Evolutionary conservation across 305 asterid species (phyloP).

Genomic region (Fraxinus sp.): DNA sequence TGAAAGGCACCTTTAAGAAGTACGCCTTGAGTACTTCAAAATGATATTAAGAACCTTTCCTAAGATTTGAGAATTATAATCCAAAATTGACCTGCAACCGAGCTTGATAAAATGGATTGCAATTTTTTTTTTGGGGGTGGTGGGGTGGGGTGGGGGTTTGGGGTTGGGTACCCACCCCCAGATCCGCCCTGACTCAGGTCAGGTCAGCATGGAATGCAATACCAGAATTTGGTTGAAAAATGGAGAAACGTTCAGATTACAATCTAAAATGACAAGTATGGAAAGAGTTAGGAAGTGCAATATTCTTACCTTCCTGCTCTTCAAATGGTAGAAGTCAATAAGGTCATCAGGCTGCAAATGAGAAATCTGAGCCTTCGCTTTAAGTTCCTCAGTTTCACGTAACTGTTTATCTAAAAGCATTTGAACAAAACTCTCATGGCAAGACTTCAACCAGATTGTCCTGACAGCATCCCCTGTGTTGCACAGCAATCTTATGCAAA

Average conservation of each 20-base stretch:
- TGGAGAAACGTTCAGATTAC: background rate
- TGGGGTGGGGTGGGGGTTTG: background rate
- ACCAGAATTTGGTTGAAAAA: background rate
- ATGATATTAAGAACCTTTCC: background rate
- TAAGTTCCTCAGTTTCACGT: slow-evolving; percentile 50
- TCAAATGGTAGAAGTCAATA: slow-evolving; percentile 55
- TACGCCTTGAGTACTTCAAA: background rate
- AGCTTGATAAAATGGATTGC: background rate
- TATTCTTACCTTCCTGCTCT: slow-evolving; percentile 49
- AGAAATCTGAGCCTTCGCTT: slow-evolving; percentile 48
- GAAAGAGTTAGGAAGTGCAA: slow-evolving; percentile 8
- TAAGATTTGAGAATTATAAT: background rate
- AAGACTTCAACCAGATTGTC: slow-evolving; percentile 52
- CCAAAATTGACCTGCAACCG: background rate
- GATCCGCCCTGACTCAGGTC: background rate
- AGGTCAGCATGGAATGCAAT: background rate
- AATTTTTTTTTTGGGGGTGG: no score
- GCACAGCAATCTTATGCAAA: slow-evolving; percentile 43
- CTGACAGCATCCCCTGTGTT: slow-evolving; percentile 42
- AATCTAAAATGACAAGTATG: background rate
- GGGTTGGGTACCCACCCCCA: background rate
- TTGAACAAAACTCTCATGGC: slow-evolving; percentile 50
- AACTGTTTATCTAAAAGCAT: slow-evolving; percentile 54
- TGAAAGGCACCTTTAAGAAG: background rate
- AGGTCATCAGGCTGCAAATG: slow-evolving; percentile 57